phyloP scores from a whole-genome alignment of 73 alveolate genomes.

The Uronychia setigera region DNA sequence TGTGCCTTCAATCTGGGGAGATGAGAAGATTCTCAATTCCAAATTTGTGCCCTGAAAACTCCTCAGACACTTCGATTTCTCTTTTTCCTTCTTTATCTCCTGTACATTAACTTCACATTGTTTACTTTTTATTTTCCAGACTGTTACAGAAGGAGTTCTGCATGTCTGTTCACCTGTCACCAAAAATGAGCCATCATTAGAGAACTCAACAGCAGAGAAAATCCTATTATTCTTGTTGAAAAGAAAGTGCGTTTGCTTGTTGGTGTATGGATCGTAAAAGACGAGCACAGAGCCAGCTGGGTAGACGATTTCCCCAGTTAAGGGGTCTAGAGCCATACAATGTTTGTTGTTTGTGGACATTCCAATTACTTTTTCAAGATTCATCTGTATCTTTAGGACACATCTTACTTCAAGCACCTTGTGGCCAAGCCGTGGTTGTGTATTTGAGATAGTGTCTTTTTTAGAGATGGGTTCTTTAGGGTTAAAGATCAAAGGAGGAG shows the following conservation, averaged over 20 bases:
- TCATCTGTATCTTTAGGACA: background rate
- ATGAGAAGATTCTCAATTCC: background rate
- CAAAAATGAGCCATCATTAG: background rate
- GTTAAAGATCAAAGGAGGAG: background rate
- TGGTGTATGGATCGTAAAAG: background rate
- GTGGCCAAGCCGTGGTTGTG: background rate
- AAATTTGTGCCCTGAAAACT: background rate
- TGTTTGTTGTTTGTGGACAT: background rate
- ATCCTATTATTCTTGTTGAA: background rate
- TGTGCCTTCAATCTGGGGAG: background rate
- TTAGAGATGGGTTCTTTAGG: background rate
- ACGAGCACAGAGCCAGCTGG: background rate
- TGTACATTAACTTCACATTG: background rate
- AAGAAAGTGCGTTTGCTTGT: slow-evolving; percentile 1
- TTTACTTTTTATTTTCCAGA: background rate
- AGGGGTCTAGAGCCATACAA: background rate
- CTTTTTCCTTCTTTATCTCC: background rate
- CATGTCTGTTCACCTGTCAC: background rate
- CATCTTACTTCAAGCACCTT: background rate
- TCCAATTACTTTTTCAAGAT: background rate
- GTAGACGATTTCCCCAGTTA: background rate
- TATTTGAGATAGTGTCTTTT: too few species aligned
- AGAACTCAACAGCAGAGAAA: background rate
- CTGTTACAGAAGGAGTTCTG: background rate
- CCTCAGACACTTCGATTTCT: background rate